Evolutionary conservation across 345 rosid species (phyloP).

Genomic region (Syzygium grande): DNA sequence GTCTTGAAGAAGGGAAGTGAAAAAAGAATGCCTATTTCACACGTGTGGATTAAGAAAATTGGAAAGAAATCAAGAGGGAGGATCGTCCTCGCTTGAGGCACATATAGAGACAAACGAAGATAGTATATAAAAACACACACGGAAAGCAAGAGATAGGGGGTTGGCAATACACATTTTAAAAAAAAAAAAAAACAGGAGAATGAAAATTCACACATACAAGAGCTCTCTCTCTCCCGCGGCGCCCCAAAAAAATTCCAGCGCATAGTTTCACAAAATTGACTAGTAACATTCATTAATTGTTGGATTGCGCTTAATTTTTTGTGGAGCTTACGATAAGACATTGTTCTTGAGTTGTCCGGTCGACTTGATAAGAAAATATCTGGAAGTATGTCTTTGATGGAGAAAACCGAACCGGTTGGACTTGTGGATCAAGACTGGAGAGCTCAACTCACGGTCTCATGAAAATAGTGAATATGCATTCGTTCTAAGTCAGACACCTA

Average conservation of each 20-base stretch:
- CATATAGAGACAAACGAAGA: neutral
- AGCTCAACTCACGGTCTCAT: neutral
- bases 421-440: neutral
- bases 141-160: too few relatives aligned
- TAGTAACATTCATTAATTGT: neutral
- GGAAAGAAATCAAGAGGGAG: neutral
- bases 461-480: neutral
- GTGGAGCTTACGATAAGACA: neutral
- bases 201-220: neutral
- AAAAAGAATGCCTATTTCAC: neutral
- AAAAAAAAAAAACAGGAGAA: too few relatives aligned
- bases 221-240: neutral
- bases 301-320: neutral
- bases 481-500: neutral
- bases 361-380: neutral
- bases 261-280: neutral
- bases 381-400: neutral
- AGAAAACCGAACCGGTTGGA: neutral
- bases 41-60: neutral
- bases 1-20: neutral
- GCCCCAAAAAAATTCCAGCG: neutral
- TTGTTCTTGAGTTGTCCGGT: neutral
- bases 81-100: neutral
- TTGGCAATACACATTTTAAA: too few relatives aligned
- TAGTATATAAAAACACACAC: too few relatives aligned